Base-by-base conservation (phyloP, 495 filamentous ascomycete species). In the Mycothermus thermophilus region DNA sequence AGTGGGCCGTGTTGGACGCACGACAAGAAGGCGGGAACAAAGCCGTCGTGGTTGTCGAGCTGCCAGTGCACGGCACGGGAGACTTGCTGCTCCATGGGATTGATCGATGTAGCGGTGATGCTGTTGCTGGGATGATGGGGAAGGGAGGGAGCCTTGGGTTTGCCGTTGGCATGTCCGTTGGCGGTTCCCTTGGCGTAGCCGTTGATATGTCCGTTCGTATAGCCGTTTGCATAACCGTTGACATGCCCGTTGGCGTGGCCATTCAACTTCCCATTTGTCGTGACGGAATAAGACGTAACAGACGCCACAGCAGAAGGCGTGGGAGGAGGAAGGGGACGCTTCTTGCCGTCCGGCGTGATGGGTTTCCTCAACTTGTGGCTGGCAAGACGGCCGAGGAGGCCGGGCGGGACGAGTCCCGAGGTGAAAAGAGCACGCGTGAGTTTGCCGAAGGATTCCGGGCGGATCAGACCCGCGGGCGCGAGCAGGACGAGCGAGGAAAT, bases 381-480 rank as follows among this genome's bases (percentile, higher is more conserved):
- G 3, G 60, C 61, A 32, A 62, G 34, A 35, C 49, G 48, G 18
- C 50, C 41, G 3, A 66, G 50, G 1, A 64, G 17, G 5, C 55
- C 46, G 27, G 54, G 47, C 5, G 63, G 63, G 26, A 66, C 44
- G 2, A 76, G 41, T 8, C 67, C 67, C 3, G 60, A 57, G 3
- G 63, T 64, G 46, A 81, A 86, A 11, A 84, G 57, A 25, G 83
- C 47, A 32, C 67, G 64, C 23, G 67, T 74, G 18, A 64, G 48
- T 47, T 64, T 62, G 42, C 66, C 71, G 38, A 83, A 70, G 41
- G 75, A 77, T n/a, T 67, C 57, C 2, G 69, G 51, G 20, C 80
- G 68, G 29, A 92, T 66, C 21, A 90, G 58, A 0, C 87, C 88
- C 2, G 74, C 57, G 0, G 83, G 79, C 0, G 83, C 82, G 22